Conservation (phyloP, 805 yeast species). For the Hagleromyces aurorensis region DNA sequence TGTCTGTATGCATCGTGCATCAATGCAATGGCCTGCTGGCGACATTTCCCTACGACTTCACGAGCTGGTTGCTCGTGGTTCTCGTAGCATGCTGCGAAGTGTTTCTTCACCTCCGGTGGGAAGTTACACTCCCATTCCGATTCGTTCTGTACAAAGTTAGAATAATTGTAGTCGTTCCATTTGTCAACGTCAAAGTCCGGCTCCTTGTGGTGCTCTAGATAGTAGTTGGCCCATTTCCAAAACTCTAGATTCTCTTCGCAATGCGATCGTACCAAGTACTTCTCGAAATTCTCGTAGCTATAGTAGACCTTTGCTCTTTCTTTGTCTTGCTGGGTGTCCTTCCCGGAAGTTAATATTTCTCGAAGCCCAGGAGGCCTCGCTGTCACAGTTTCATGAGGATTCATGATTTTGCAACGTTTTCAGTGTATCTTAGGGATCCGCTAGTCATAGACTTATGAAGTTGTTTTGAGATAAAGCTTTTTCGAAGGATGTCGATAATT, state of each 20-base stretch:
- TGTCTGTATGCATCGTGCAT: slow-evolving; percentile 23
- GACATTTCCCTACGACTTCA: slow-evolving; percentile 16
- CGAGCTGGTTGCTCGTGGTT: slow-evolving; percentile 13
- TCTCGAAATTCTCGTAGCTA: slow-evolving; percentile 17
- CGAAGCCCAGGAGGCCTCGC: too few species aligned
- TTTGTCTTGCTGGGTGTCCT: too few species aligned
- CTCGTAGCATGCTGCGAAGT: slow-evolving; percentile 16
- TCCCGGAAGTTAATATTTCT: too few species aligned
- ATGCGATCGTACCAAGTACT: slow-evolving; percentile 20
- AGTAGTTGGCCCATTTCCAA: slow-evolving; percentile 10
- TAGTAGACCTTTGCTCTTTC: too few species aligned
- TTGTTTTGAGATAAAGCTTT: too few species aligned
- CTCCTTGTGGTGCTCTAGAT: slow-evolving; percentile 4
- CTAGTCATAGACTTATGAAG: too few species aligned
- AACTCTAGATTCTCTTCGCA: slow-evolving; percentile 30
- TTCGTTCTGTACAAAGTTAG: slow-evolving; percentile 19
- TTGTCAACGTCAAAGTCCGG: slow-evolving; percentile 7
- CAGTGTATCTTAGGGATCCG: too few species aligned
- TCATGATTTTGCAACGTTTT: too few species aligned
- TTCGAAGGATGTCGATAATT: too few species aligned
- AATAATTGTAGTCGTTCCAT: slow-evolving; percentile 22
- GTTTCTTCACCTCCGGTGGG: slow-evolving; percentile 18
- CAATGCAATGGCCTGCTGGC: slow-evolving; percentile 20
- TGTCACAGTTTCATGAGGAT: too few species aligned
- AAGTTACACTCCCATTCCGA: slow-evolving; percentile 28